A percentile compares a stretch with the other conserved stretches of the same genome.
These are phyloP conservation scores for Hamamelis virginiana DNA, from an alignment of 164 flowering plant genomes.

Conservation along the genomic window DNA sequence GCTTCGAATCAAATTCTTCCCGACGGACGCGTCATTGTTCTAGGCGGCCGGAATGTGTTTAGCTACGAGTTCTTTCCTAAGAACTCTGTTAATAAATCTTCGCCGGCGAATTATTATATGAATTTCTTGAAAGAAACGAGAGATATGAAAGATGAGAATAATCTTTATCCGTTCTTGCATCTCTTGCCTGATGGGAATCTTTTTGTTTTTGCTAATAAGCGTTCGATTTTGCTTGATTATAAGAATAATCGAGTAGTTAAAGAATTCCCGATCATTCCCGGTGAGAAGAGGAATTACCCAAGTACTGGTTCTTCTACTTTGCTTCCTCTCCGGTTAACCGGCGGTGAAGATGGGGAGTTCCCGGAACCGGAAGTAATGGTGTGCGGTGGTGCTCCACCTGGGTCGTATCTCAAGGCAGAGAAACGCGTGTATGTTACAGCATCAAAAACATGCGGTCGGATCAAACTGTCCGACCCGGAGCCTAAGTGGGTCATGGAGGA, in stretches of 20 bases:
- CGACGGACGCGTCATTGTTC: slow-evolving; percentile 65
- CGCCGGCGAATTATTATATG: slow-evolving; percentile 22
- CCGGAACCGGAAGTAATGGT: slow-evolving; percentile 66
- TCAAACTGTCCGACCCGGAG: slow-evolving; percentile 47
- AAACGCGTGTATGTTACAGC: slow-evolving; percentile 36
- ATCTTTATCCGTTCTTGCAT: slow-evolving; percentile 88
- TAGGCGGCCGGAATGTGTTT: slow-evolving; percentile 68
- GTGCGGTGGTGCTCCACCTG: slow-evolving; percentile 75
- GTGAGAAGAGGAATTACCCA: slow-evolving; percentile 66
- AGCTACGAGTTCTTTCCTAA: slow-evolving; percentile 77
- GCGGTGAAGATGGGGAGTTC: background rate
- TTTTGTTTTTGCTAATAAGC: slow-evolving; percentile 75
- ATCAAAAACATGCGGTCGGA: slow-evolving; percentile 62
- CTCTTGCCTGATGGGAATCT: slow-evolving; percentile 71
- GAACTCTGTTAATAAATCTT: background rate
- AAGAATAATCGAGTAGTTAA: slow-evolving; percentile 30
- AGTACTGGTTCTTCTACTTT: slow-evolving; percentile 80
- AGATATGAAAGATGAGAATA: slow-evolving; percentile 43
- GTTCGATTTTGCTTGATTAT: slow-evolving; percentile 63
- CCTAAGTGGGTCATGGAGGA: slow-evolving; percentile 71
- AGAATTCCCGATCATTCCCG: slow-evolving; percentile 64
- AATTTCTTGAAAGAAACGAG: slow-evolving; percentile 53
- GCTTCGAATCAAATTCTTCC: slow-evolving; percentile 70
- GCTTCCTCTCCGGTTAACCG: slow-evolving; percentile 45
- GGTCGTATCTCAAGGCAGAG: slow-evolving; percentile 37